phyloP scores from a whole-genome alignment of 1,139 yeast species.

The Saccharomyces hybrid region DNA sequence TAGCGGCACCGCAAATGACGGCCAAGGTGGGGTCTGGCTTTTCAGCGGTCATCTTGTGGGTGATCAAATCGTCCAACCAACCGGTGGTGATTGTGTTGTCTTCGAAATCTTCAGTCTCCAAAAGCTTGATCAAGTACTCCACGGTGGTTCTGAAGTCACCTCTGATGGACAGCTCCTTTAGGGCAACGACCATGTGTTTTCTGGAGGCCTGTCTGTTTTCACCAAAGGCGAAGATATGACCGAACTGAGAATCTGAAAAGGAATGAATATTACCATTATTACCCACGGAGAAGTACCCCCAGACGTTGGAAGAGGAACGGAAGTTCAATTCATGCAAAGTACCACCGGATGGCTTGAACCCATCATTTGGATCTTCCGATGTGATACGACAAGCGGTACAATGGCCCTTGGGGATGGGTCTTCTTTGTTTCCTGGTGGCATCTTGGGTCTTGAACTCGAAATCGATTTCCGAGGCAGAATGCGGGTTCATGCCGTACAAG shows the following conservation, averaged over 20 bases:
- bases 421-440: slow-evolving; percentile 68
- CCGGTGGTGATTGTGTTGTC: slow-evolving; percentile 96
- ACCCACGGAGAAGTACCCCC: slow-evolving; percentile 98
- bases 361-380: slow-evolving; percentile 98
- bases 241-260: slow-evolving; percentile 95
- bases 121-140: slow-evolving; percentile 85
- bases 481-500: slow-evolving; percentile 93
- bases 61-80: slow-evolving; percentile 93
- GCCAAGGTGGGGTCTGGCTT: slow-evolving; percentile 90
- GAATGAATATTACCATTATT: slow-evolving; percentile 96
- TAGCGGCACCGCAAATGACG: slow-evolving; percentile 93
- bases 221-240: slow-evolving; percentile 97
- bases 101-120: slow-evolving; percentile 95
- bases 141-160: slow-evolving; percentile 99
- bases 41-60: slow-evolving; percentile 89
- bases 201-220: slow-evolving; percentile 97
- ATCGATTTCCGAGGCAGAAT: slow-evolving; percentile 81
- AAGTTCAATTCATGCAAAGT: slow-evolving; percentile 90
- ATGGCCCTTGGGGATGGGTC: slow-evolving; percentile 92
- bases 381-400: slow-evolving; percentile 98
- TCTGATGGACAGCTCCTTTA: slow-evolving; percentile 90
- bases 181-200: slow-evolving; percentile 97
- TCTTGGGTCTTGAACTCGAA: slow-evolving; percentile 74
- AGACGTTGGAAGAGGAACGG: slow-evolving; percentile 92
- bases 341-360: slow-evolving; percentile 98